Evolutionary conservation across 345 rosid species (phyloP).

Genomic region (Rhodomyrtus tomentosa): DNA sequence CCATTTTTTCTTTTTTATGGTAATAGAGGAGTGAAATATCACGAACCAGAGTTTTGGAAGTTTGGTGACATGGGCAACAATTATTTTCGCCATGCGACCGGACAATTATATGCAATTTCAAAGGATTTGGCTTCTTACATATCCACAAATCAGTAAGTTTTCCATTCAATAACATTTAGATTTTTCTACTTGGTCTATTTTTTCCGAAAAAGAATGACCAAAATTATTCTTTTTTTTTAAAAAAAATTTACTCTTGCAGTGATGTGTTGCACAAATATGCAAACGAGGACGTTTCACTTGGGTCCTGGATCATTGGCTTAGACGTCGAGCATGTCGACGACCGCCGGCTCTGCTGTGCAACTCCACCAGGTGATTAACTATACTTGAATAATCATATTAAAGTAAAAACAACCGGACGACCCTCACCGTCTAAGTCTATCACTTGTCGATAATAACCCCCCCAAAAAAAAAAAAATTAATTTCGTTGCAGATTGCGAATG

Average conservation of each 20-base stretch:
- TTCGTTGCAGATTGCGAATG: slow-evolving; percentile 49
- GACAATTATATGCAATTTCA: slow-evolving; percentile 83
- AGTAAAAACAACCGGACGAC: not conserved
- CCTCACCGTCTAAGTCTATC: not conserved
- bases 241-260: slow-evolving; percentile 24
- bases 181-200: not conserved
- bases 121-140: slow-evolving; percentile 75
- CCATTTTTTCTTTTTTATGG: not conserved
- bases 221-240: not conserved
- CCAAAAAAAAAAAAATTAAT: not conserved
- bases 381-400: not conserved
- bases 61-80: slow-evolving; percentile 68
- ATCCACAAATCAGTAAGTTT: slow-evolving; percentile 54
- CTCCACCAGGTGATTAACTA: slow-evolving; percentile 49
- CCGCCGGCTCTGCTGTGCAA: slow-evolving; percentile 59
- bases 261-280: slow-evolving; percentile 38
- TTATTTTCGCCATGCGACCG: slow-evolving; percentile 86
- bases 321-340: slow-evolving; percentile 33
- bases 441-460: not conserved
- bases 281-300: slow-evolving; percentile 38
- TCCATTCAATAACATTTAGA: not conserved
- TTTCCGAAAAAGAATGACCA: not conserved
- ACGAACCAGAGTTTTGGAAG: slow-evolving; percentile 91
- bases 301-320: slow-evolving; percentile 37
- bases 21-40: slow-evolving; percentile 68